Percentiles rank a stretch among this genome's conserved stretches.
These are phyloP conservation scores for Rosellinia necatrix DNA, from an alignment of 2,329 filamentous ascomycete genomes.

Conservation along the genomic window DNA sequence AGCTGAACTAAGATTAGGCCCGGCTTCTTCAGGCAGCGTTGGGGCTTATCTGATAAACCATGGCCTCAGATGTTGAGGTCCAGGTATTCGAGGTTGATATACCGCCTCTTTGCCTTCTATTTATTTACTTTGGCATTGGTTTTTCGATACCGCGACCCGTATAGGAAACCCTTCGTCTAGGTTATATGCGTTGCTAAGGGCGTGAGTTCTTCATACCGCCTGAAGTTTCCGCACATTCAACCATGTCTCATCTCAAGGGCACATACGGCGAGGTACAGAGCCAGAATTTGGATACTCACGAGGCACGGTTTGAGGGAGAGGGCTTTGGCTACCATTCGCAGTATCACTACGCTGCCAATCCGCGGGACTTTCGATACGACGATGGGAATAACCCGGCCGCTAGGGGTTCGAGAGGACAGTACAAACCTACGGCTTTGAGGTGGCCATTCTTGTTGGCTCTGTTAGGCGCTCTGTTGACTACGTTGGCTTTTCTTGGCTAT, in stretches of 20 bases:
- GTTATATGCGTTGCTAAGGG: no score
- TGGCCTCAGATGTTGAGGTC: no score
- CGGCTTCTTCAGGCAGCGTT: no score
- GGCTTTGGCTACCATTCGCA: slow-evolving; percentile 10
- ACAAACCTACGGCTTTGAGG: slow-evolving; percentile 18
- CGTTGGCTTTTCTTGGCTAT: slow-evolving; percentile 9
- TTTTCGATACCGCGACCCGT: no score
- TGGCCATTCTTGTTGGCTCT: slow-evolving; percentile 11
- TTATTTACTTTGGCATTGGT: no score
- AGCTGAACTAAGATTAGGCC: no score
- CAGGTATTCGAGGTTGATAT: no score
- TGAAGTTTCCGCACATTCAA: background rate
- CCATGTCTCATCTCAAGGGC: slow-evolving; percentile 5
- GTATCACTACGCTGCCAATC: slow-evolving; percentile 2
- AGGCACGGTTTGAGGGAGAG: slow-evolving; percentile 1
- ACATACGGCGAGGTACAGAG: slow-evolving; percentile 1
- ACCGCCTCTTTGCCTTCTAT: no score
- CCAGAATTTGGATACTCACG: background rate
- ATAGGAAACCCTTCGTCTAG: no score
- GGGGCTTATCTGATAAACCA: no score
- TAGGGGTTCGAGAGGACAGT: background rate
- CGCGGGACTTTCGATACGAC: background rate
- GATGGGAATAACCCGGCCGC: background rate
- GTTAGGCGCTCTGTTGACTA: slow-evolving; percentile 1
- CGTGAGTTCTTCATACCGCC: background rate